Base-by-base conservation (phyloP, 1,284 basidiomycete species). In the Tetrapyrgos nigripes region DNA sequence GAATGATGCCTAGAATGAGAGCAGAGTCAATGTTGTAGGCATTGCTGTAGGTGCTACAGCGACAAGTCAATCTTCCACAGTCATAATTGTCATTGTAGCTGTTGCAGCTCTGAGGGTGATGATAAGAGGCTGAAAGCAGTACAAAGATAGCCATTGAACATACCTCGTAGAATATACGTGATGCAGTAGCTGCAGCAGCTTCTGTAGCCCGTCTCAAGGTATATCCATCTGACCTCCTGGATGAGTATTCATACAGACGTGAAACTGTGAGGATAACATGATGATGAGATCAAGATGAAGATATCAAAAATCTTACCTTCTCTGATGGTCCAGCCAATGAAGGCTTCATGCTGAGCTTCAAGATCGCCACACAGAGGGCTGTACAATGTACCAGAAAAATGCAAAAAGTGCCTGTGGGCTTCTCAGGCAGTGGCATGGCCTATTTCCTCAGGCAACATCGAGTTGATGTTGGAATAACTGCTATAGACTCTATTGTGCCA, bases 301-400 rank as follows among this genome's bases (percentile, higher is more conserved):
- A 23, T 26, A 35, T 11, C 4, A 35, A 35, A 37, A 44, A 11
- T 59, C 64, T 44, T 60, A 84, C 86, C 84, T 82, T 89, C 87
- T 19, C 81, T 85, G 23, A 87, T 79, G 27, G 87, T 85, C 49
- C 88, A 75, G 2, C 83, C 87, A 49, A 85, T 81, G 17, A 89
- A 73, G 17, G 78, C 84, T 71, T 88, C 86, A 59, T 85, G 73
- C 66, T 87, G 84, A 35, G 83, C 72, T n/a, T n/a, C n/a, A n/a
- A n/a, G n/a, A n/a, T n/a, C n/a, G n/a, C n/a, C n/a, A n/a, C n/a
- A n/a, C n/a, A n/a, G n/a, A n/a, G n/a, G n/a, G n/a, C n/a, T n/a
- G n/a, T n/a, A n/a, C n/a, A n/a, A n/a, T n/a, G n/a, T n/a, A n/a
- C n/a, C n/a, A n/a, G n/a, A n/a, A n/a, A n/a, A n/a, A n/a, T n/a